A percentile compares a stretch with the other conserved stretches of the same genome.
These are phyloP conservation scores for Tetrapisispora pingtungensis DNA, from an alignment of 805 yeast genomes.

Conservation along the genomic window DNA sequence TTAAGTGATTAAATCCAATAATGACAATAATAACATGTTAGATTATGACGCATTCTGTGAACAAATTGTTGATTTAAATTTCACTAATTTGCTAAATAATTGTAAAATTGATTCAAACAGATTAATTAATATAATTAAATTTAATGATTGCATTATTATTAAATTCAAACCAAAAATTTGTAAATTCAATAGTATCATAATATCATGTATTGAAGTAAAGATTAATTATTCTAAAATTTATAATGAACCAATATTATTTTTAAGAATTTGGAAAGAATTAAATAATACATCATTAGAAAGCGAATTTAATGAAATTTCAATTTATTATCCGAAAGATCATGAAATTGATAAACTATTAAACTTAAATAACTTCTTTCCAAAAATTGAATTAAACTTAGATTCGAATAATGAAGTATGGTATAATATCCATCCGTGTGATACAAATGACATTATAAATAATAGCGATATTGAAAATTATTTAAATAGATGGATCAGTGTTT, in stretches of 20 bases:
- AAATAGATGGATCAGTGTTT: constrained; percentile 20
- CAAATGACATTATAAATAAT: constrained; percentile 18
- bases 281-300: no score
- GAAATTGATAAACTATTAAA: background rate
- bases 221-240: constrained; percentile 14
- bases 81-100: no score
- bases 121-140: no score
- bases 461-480: constrained; percentile 10
- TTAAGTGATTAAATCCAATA: no score
- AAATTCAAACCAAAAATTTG: background rate
- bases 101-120: background rate
- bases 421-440: constrained; percentile 24
- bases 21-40: background rate
- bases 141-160: background rate
- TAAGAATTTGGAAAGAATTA: constrained; percentile 12
- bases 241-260: constrained; percentile 17
- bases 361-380: background rate
- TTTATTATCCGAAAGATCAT: no score
- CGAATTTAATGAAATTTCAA: background rate
- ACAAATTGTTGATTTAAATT: background rate
- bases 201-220: constrained; percentile 9
- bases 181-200: constrained; percentile 38
- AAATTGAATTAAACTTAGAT: background rate
- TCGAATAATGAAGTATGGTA: constrained; percentile 15
- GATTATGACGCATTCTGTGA: background rate